Evolutionary conservation across 129 eudicot species (phyloP).

Genomic region (Glebionis coronaria): DNA sequence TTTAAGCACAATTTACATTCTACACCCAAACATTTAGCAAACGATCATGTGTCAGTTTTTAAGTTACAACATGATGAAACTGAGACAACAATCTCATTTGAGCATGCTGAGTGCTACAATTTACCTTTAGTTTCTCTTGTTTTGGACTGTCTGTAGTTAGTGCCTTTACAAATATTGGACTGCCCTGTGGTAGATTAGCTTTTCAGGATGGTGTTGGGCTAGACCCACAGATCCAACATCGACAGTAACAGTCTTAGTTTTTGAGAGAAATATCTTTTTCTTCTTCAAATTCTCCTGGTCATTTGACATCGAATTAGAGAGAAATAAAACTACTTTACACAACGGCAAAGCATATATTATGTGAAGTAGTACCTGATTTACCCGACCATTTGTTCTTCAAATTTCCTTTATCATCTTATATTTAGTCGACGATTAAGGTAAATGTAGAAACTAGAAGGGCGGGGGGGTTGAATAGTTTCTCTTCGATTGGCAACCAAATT

Average conservation of each 20-base stretch:
- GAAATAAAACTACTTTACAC: neutral
- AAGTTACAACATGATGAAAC: slow-evolving; percentile 11
- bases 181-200: slow-evolving; percentile 21
- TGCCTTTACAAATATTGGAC: slow-evolving; percentile 16
- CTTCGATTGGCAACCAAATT: too few relatives aligned
- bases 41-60: slow-evolving; percentile 18
- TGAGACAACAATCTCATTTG: slow-evolving; percentile 41
- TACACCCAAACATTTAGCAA: slow-evolving; percentile 14
- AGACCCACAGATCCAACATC: slow-evolving; percentile 39
- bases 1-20: slow-evolving; percentile 18
- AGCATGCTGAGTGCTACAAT: slow-evolving; percentile 40
- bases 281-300: slow-evolving; percentile 53
- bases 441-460: too few relatives aligned
- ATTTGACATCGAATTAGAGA: slow-evolving; percentile 26
- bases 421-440: too few relatives aligned
- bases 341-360: neutral
- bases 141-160: slow-evolving; percentile 42
- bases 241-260: slow-evolving; percentile 29
- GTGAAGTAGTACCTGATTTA: too few relatives aligned
- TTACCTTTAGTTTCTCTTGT: slow-evolving; percentile 60
- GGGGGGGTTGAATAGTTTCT: too few relatives aligned
- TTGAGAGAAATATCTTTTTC: slow-evolving; percentile 46
- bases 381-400: too few relatives aligned
- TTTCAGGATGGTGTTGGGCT: slow-evolving; percentile 30
- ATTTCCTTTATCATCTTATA: too few relatives aligned